Evolutionary conservation across 1,284 basidiomycete genomes (phyloP).

Genomic region (Bondarzewia mesenterica): DNA sequence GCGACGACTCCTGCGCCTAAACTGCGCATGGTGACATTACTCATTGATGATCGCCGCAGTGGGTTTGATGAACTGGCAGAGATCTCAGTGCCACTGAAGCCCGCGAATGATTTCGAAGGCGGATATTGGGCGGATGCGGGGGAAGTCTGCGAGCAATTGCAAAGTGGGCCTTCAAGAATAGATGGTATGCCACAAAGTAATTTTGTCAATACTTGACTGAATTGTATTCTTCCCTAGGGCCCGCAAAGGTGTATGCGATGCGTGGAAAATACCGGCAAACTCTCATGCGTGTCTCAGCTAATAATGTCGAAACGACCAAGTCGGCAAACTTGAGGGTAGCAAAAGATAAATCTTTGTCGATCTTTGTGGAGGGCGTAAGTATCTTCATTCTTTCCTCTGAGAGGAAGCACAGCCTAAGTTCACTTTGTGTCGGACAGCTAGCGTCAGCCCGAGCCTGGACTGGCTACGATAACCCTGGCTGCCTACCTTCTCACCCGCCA

Average conservation of each 20-base stretch:
- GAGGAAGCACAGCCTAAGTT: no score
- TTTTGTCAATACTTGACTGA: not conserved
- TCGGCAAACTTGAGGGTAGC: conserved; percentile 26
- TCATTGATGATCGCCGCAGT: conserved; percentile 55
- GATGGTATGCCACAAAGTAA: conserved; percentile 39
- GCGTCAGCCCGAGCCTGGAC: no score
- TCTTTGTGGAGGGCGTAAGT: conserved; percentile 25
- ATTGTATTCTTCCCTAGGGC: conserved; percentile 32
- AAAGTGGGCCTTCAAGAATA: conserved; percentile 55
- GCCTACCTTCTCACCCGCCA: no score
- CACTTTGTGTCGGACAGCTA: no score
- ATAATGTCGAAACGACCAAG: conserved; percentile 23
- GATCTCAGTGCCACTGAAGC: conserved; percentile 46
- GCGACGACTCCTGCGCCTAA: not conserved
- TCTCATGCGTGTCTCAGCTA: conserved; percentile 52
- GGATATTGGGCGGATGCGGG: conserved; percentile 65
- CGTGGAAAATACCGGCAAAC: conserved; percentile 64
- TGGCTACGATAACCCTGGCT: no score
- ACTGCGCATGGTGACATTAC: conserved; percentile 46
- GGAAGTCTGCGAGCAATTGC: conserved; percentile 50
- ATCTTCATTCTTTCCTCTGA: conserved; percentile 2
- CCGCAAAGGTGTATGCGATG: conserved; percentile 58
- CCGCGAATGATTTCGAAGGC: conserved; percentile 35
- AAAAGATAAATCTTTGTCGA: conserved; percentile 22
- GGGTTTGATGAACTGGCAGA: conserved; percentile 52